Evolutionary conservation across 305 asterid genomes (phyloP), one percentile per base, ranked within the genome.

Genomic region (Plantago coronopus): DNA sequence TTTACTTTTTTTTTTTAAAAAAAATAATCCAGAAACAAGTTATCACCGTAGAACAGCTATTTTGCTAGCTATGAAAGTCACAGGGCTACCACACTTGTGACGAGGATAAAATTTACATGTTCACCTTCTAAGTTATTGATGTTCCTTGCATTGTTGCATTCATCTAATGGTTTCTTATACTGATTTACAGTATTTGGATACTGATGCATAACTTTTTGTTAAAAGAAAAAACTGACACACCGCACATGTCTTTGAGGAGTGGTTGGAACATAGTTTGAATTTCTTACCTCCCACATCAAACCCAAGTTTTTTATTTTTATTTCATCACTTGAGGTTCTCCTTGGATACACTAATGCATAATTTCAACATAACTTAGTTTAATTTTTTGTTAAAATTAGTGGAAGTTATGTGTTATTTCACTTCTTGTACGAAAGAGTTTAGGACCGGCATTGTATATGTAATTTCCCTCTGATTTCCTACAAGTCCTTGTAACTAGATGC

Each of bases 401-500:
- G n/a, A n/a, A n/a, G n/a, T n/a, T n/a, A 40, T 17, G 29, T 38
- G 34, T 47, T 37, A 50, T 44, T 57, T 27, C 42, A 48, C 27
- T 16, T 38, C n/a, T 51, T 54, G 34, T 44, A 48, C 43, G 25
- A 34, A 55, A 64, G 68, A 57, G 34, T 48, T 67, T 63, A 0
- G 23, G 46, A 20, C 25, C 62, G 45, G 51, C 62, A 45, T 48
- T 38, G n/a, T 27, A 21, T 53, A 29, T 37, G 49, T 27, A 8
- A 27, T 27, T 27, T 27, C 34, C 12, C 13, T 6, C 2, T 34
- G 2, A 7, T 2, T 34, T 34, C 9, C 40, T 34, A 34, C 40
- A 34, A 12, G 12, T 15, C 19, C 57, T 51, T 51, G 38, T 51
- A 51, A 22, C 3, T 23, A 19, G 15, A 23, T 23, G 42, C 13